These are phyloP conservation scores for Schizothecium vesticola DNA, from an alignment of 495 filamentous ascomycete species.

Conservation along the genomic window DNA sequence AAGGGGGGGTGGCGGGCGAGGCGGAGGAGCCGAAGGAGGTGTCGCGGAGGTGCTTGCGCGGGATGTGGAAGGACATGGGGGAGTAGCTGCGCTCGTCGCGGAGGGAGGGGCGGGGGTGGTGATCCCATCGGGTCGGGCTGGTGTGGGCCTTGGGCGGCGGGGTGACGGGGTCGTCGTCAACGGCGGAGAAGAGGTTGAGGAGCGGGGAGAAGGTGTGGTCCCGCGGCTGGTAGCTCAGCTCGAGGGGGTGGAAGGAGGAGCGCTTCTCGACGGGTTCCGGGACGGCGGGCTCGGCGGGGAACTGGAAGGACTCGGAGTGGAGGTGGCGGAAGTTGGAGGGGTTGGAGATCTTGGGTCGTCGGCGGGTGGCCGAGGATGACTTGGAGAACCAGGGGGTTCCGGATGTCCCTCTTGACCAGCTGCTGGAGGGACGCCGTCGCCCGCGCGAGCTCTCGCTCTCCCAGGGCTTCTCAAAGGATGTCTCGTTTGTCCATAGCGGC, in stretches of 20 bases:
- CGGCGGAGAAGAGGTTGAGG: slow-evolving; percentile 45
- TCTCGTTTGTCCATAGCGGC: slow-evolving; percentile 26
- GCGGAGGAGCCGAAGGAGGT: slow-evolving; percentile 24
- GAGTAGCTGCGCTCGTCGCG: slow-evolving; percentile 43
- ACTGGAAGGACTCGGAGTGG: slow-evolving; percentile 44
- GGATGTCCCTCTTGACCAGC: slow-evolving; percentile 28
- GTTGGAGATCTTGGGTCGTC: slow-evolving; percentile 41
- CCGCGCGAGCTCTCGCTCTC: slow-evolving; percentile 32
- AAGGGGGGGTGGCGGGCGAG: slow-evolving; percentile 14
- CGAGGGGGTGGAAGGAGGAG: slow-evolving; percentile 58
- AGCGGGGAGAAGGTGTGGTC: slow-evolving; percentile 62
- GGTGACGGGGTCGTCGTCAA: slow-evolving; percentile 32
- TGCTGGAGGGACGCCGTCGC: slow-evolving; percentile 23
- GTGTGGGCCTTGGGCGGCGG: slow-evolving; percentile 39
- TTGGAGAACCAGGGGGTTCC: slow-evolving; percentile 31
- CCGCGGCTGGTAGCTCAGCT: slow-evolving; percentile 68
- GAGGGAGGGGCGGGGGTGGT: slow-evolving; percentile 26
- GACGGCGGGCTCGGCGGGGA: slow-evolving; percentile 18
- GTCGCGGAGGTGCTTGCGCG: slow-evolving; percentile 38
- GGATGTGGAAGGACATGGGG: slow-evolving; percentile 46
- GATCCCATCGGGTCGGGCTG: slow-evolving; percentile 29
- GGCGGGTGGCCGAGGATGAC: slow-evolving; percentile 32
- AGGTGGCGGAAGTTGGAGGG: slow-evolving; percentile 48
- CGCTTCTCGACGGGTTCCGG: slow-evolving; percentile 3
- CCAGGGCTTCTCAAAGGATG: slow-evolving; percentile 23